Evolutionary conservation across 1,284 basidiomycete genomes (phyloP).

Genomic region (Cerioporus squamosus): DNA sequence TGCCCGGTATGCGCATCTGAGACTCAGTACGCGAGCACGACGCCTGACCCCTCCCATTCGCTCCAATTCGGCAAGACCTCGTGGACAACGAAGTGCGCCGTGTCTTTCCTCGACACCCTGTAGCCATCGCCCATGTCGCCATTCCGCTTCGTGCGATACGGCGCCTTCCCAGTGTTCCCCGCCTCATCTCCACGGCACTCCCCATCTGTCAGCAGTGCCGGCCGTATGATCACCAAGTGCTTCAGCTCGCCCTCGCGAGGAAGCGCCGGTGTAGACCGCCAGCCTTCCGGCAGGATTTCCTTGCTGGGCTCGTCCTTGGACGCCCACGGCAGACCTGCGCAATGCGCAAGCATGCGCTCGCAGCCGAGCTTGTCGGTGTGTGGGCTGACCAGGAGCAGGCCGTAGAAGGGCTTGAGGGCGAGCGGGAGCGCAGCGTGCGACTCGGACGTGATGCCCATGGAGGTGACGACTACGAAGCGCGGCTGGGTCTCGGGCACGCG

Average conservation of each 20-base stretch:
- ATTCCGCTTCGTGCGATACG: constrained; percentile 40
- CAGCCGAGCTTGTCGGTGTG: constrained; percentile 62
- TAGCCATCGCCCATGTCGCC: constrained; percentile 45
- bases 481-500: constrained; percentile 37
- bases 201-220: constrained; percentile 62
- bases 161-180: constrained; percentile 31
- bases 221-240: constrained; percentile 54
- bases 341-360: constrained; percentile 52
- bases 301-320: constrained; percentile 39
- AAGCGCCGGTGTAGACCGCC: constrained; percentile 44
- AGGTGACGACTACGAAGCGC: constrained; percentile 56
- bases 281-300: constrained; percentile 45
- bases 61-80: constrained; percentile 53
- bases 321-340: constrained; percentile 50
- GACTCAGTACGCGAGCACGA: constrained; percentile 41
- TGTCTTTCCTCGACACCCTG: constrained; percentile 64
- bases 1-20: too few species aligned
- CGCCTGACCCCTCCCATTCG: constrained; percentile 51
- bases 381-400: constrained; percentile 43
- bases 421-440: constrained; percentile 53
- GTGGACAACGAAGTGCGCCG: constrained; percentile 67
- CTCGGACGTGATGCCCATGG: constrained; percentile 50
- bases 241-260: constrained; percentile 44
- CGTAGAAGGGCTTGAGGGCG: constrained; percentile 51
- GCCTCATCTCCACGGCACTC: constrained; percentile 50